Evolutionary conservation across 1,284 basidiomycete species (phyloP).

Genomic region (Ceratobasidium sp.): DNA sequence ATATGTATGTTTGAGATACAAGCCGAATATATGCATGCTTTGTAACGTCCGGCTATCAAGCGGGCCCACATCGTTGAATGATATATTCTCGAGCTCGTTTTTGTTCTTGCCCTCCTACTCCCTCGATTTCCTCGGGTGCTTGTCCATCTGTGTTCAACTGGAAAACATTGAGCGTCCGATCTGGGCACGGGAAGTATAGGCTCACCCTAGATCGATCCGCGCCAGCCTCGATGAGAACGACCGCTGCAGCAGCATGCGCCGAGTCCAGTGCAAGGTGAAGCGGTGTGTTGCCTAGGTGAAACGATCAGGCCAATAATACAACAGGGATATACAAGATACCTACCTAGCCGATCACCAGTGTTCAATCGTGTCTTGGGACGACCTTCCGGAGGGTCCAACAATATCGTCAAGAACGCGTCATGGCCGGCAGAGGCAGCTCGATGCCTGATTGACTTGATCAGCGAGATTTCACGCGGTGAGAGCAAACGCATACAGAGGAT

Average conservation of each 20-base stretch:
- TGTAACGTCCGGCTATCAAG: slow-evolving; percentile 3
- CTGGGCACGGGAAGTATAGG: slow-evolving; percentile 39
- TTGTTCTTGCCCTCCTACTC: slow-evolving; percentile 90
- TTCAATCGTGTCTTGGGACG: slow-evolving; percentile 81
- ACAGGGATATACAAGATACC: background rate
- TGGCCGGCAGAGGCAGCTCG: slow-evolving; percentile 96
- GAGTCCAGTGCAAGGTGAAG: slow-evolving; percentile 97
- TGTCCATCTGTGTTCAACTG: slow-evolving; percentile 86
- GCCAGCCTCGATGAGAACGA: slow-evolving; percentile 90
- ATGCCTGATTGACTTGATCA: slow-evolving; percentile 66
- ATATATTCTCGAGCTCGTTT: slow-evolving; percentile 81
- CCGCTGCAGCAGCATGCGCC: slow-evolving; percentile 89
- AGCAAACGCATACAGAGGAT: slow-evolving; percentile 75
- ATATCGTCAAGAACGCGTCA: slow-evolving; percentile 82
- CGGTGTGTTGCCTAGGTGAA: slow-evolving; percentile 83
- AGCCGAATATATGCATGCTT: background rate
- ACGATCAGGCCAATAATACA: slow-evolving; percentile 37
- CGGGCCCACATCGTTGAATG: slow-evolving; percentile 71
- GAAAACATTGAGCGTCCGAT: slow-evolving; percentile 49
- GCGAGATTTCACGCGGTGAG: slow-evolving; percentile 48
- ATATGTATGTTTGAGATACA: background rate
- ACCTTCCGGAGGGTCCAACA: slow-evolving; percentile 80
- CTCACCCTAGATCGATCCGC: slow-evolving; percentile 89
- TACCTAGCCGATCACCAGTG: slow-evolving; percentile 85
- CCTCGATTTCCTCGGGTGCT: slow-evolving; percentile 85